Conservation (phyloP, 129 eudicot genomes). For the Tagetes patula region DNA sequence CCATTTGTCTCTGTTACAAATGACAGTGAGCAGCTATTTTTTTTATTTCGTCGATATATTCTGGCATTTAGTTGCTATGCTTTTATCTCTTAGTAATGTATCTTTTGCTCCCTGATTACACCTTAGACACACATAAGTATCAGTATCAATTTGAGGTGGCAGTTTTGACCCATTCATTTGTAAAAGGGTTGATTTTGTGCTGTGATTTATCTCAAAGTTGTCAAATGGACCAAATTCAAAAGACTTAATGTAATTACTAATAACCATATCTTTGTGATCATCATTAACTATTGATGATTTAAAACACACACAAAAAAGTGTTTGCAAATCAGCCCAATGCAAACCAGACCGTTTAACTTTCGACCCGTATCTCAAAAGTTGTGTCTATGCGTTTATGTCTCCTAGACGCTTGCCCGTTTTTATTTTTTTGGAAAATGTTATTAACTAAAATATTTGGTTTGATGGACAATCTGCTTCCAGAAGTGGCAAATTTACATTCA, state of each 20-base stretch:
- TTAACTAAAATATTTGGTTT: neutral
- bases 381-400: too few relatives aligned
- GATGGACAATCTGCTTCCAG: slow-evolving; percentile 40
- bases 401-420: too few relatives aligned
- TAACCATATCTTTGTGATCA: neutral
- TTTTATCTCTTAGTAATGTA: neutral
- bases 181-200: neutral
- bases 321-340: too few relatives aligned
- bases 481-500: slow-evolving; percentile 72
- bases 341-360: too few relatives aligned
- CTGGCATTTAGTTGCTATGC: neutral
- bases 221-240: neutral
- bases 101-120: neutral
- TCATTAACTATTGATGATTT: neutral
- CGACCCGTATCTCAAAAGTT: neutral
- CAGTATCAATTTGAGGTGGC: neutral
- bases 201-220: neutral
- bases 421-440: neutral
- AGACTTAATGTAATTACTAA: neutral
- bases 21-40: too few relatives aligned
- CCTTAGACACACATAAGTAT: too few relatives aligned
- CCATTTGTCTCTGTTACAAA: too few relatives aligned
- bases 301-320: neutral
- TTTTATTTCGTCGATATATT: neutral
- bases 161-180: neutral